These are phyloP conservation scores for Schizothecium vesticola DNA, from an alignment of 495 filamentous ascomycete genomes.

Conservation along the genomic window DNA sequence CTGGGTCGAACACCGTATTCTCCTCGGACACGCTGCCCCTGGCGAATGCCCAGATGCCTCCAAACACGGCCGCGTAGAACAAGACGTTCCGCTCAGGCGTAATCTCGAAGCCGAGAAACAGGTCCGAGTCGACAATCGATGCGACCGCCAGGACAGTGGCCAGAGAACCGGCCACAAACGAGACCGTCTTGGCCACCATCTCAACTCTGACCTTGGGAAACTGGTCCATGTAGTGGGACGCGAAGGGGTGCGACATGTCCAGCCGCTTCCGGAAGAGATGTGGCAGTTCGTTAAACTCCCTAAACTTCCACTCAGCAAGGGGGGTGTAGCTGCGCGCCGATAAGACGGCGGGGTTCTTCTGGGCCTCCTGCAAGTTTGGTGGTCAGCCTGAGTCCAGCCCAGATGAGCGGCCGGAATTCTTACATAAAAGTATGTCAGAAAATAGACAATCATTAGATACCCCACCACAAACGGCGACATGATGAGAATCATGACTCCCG, in stretches of 20 bases:
- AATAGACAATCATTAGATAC: slow-evolving; percentile 79
- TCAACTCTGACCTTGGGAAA: slow-evolving; percentile 93
- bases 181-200: slow-evolving; percentile 73
- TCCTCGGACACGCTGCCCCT: slow-evolving; percentile 79
- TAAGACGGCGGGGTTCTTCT: slow-evolving; percentile 76
- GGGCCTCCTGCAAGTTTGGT: slow-evolving; percentile 65
- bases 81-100: slow-evolving; percentile 75
- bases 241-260: slow-evolving; percentile 93
- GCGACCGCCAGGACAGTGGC: slow-evolving; percentile 75
- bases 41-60: slow-evolving; percentile 69
- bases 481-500: slow-evolving; percentile 79
- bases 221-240: slow-evolving; percentile 86
- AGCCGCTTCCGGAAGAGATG: slow-evolving; percentile 84
- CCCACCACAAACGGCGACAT: slow-evolving; percentile 77
- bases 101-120: slow-evolving; percentile 89
- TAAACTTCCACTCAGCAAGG: slow-evolving; percentile 94
- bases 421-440: slow-evolving; percentile 87
- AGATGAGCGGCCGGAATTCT: slow-evolving; percentile 18
- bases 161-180: slow-evolving; percentile 81
- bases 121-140: slow-evolving; percentile 78
- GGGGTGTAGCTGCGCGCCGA: slow-evolving; percentile 85
- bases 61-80: slow-evolving; percentile 72
- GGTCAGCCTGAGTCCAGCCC: slow-evolving; percentile 11
- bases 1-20: slow-evolving; percentile 84
- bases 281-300: slow-evolving; percentile 94